These are phyloP conservation scores for Angomonas deanei DNA, from an alignment of 208 protist species.

Conservation along the genomic window DNA sequence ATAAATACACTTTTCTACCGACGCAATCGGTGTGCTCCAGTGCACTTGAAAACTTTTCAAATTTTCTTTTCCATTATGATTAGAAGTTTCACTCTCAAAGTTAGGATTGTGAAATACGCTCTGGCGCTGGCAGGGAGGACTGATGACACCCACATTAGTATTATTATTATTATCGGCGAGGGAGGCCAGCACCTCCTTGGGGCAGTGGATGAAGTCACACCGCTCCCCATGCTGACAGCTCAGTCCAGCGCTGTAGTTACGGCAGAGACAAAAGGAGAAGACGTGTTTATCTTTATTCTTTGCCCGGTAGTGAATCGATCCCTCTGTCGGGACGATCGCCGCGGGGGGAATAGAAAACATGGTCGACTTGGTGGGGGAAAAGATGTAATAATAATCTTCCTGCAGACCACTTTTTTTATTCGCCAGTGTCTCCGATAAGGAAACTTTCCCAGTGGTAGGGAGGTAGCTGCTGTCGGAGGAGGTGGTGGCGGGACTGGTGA, in stretches of 20 bases:
- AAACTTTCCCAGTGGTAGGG: slow-evolving; percentile 12
- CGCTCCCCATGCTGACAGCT: slow-evolving; percentile 36
- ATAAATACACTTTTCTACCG: slow-evolving; percentile 28
- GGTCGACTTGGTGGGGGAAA: slow-evolving; percentile 52
- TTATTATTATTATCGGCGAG: slow-evolving; percentile 8
- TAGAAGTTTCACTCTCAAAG: neutral
- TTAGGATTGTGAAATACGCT: neutral
- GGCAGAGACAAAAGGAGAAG: slow-evolving; percentile 65
- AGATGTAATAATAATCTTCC: slow-evolving; percentile 45
- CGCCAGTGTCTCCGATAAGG: slow-evolving; percentile 10
- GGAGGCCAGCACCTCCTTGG: slow-evolving; percentile 27
- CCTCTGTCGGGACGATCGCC: slow-evolving; percentile 39
- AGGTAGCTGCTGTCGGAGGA: neutral
- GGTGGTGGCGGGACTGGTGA: neutral
- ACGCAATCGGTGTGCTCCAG: slow-evolving; percentile 34
- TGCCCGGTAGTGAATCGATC: slow-evolving; percentile 40
- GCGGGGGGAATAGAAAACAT: slow-evolving; percentile 55
- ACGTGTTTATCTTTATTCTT: slow-evolving; percentile 35
- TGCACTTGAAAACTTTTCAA: slow-evolving; percentile 44
- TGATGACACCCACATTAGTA: neutral
- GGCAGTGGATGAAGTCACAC: slow-evolving; percentile 72
- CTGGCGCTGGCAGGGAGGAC: too few relatives aligned
- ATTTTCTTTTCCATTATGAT: neutral
- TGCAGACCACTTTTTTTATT: slow-evolving; percentile 21
- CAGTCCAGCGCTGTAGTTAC: slow-evolving; percentile 28